Evolutionary conservation across 1,284 basidiomycete genomes (phyloP), one percentile per base, ranked within the genome.

Genomic region (Sanguinoderma infundibulare): DNA sequence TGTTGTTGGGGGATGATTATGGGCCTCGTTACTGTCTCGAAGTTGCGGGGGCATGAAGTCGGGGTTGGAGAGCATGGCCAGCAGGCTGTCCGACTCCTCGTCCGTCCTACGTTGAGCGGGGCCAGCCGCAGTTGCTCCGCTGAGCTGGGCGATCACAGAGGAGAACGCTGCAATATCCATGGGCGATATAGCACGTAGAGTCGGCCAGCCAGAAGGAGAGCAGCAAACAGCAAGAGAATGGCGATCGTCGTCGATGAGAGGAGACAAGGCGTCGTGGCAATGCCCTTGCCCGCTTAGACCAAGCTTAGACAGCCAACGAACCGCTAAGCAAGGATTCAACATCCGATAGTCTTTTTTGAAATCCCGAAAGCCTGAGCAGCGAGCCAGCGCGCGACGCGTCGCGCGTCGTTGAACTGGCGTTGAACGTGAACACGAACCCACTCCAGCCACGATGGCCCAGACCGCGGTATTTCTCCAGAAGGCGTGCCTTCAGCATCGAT

Each of bases 401-500:
- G 46, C 57, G 50, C 20, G 30, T 6, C 24, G 7, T 30, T 30
- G 14, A 34, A 36, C 12, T 12, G 12, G 26, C 22, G 20, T 36
- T 22, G 24, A 52, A 34, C 40, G 49, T 35, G n/a, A 54, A 40
- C 59, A n/a, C 46, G 44, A 40, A 22, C 36, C 28, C 42, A 24
- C 28, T 28, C 22, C 10, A 40, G 35, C 36, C 36, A 39, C 40
- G 8, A 57, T 63, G 59, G 38, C 53, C 7, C 39, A 35, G 8
- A 67, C 66, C 4, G 61, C 72, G 0, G 63, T 81, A 24, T 82
- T 78, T 59, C 71, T 92, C 14, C 91, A 93, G 73, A 85, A 90
- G 63, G 82, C 83, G 10, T 92, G 91, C 71, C 78, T 87, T 10
- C 77, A 84, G 57, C 95, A 98, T 74, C 84, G 82, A 54, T 96